Conservation (phyloP, 2,329 filamentous ascomycete species). For the Neofusicoccum sp. region DNA sequence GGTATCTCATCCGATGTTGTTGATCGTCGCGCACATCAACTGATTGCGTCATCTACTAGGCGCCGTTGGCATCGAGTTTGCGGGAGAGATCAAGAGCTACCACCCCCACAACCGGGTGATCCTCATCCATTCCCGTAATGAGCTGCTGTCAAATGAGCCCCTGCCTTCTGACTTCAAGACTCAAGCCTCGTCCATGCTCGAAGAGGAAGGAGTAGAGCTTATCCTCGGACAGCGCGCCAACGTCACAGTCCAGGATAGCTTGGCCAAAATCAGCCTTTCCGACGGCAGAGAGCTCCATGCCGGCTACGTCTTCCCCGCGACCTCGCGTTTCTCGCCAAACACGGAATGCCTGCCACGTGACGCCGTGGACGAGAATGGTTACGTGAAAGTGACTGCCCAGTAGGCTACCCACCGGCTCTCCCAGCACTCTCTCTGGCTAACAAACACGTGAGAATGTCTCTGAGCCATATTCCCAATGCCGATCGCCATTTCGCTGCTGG, state of each 20-base stretch:
- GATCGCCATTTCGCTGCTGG: constrained; percentile 68
- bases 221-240: constrained; percentile 62
- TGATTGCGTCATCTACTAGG: constrained; percentile 41
- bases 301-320: constrained; percentile 69
- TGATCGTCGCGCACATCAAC: constrained; percentile 4
- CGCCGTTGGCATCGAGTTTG: constrained; percentile 82
- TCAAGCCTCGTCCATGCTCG: constrained; percentile 59
- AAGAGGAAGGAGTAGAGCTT: constrained; percentile 66
- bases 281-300: constrained; percentile 55
- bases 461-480: constrained; percentile 60
- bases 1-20: constrained; percentile 6
- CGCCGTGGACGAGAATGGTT: constrained; percentile 65
- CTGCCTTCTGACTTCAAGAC: constrained; percentile 72
- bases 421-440: not conserved
- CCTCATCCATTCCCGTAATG: constrained; percentile 71
- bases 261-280: constrained; percentile 49
- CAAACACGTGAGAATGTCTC: constrained; percentile 29
- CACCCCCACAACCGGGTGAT: constrained; percentile 69
- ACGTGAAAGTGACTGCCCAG: constrained; percentile 64
- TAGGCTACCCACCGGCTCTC: constrained; percentile 37
- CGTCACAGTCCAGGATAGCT: constrained; percentile 32
- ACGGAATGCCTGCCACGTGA: constrained; percentile 63
- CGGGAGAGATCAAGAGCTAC: constrained; percentile 72
- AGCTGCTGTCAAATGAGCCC: constrained; percentile 72
- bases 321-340: constrained; percentile 65